phyloP scores from a whole-genome alignment of 805 yeast genomes.

The Dipodascus geniculatus region DNA sequence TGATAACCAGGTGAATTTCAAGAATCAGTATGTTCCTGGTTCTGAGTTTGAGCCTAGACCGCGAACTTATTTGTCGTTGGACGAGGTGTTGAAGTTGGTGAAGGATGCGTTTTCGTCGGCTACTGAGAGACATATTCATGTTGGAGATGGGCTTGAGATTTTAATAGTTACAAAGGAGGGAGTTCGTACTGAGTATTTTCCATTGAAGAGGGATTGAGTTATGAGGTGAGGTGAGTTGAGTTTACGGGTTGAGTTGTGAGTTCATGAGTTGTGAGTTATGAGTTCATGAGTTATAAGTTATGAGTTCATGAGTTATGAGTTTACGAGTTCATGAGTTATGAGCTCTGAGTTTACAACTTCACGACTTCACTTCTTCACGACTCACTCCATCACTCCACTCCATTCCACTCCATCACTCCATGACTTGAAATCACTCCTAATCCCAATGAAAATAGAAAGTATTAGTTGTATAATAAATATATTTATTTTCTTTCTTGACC shows the following conservation, averaged over 20 bases:
- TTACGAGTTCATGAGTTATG: too few relatives aligned
- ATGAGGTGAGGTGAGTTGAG: neutral
- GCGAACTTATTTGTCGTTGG: constrained; percentile 50
- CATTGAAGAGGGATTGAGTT: constrained; percentile 72
- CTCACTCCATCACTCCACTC: too few relatives aligned
- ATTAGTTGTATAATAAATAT: neutral
- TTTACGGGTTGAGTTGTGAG: neutral
- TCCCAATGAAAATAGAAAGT: neutral
- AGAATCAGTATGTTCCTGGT: constrained; percentile 80
- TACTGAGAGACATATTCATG: constrained; percentile 96
- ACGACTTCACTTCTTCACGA: too few relatives aligned
- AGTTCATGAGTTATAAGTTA: too few relatives aligned
- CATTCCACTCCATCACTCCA: too few relatives aligned
- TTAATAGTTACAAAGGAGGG: constrained; percentile 90
- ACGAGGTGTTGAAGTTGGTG: constrained; percentile 78
- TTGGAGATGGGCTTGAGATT: constrained; percentile 92
- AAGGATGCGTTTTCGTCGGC: constrained; percentile 93
- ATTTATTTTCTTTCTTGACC: constrained; percentile 1
- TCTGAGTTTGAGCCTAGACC: constrained; percentile 57
- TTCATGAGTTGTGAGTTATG: neutral
- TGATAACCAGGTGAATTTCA: constrained; percentile 93
- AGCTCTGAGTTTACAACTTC: too few relatives aligned
- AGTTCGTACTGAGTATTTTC: constrained; percentile 67
- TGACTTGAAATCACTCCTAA: too few relatives aligned
- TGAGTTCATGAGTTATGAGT: too few relatives aligned